Conservation (phyloP, 352 stramenopile species). For the Vaucheria bursata region DNA sequence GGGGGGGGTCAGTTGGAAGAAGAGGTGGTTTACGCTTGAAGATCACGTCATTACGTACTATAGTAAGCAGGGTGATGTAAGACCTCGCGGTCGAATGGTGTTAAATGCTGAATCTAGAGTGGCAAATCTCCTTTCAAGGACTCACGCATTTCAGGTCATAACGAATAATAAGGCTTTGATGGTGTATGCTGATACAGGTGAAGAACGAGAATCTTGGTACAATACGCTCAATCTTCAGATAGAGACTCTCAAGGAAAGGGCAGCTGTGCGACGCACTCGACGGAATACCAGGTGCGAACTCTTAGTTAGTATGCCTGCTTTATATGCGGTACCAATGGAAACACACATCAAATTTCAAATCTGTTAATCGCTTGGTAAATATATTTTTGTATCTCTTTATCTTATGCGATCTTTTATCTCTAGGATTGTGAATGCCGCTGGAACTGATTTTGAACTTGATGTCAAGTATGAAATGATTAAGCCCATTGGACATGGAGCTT, state of each 20-base stretch:
- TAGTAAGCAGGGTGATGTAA: slow-evolving; percentile 45
- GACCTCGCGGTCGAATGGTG: slow-evolving; percentile 44
- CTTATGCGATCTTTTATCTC: background rate
- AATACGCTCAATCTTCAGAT: slow-evolving; percentile 39
- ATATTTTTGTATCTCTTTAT: background rate
- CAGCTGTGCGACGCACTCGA: slow-evolving; percentile 24
- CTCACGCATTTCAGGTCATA: slow-evolving; percentile 48
- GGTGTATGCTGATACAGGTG: slow-evolving; percentile 42
- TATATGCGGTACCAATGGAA: background rate
- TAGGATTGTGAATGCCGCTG: slow-evolving; percentile 45
- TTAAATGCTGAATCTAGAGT: slow-evolving; percentile 48
- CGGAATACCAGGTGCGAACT: slow-evolving; percentile 38
- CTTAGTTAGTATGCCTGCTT: too few species aligned
- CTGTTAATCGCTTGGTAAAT: background rate
- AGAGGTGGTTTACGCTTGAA: slow-evolving; percentile 47
- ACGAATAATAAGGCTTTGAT: slow-evolving; percentile 49
- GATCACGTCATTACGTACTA: slow-evolving; percentile 51
- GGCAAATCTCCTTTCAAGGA: slow-evolving; percentile 37
- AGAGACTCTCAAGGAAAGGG: slow-evolving; percentile 40
- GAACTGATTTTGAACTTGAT: slow-evolving; percentile 65
- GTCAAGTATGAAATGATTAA: slow-evolving; percentile 87
- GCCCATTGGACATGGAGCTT: slow-evolving; percentile 82
- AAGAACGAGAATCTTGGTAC: slow-evolving; percentile 42
- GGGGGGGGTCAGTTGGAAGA: slow-evolving; percentile 48
- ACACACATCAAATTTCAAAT: background rate